A percentile compares a stretch with the other conserved stretches of the same genome.
These are phyloP conservation scores for Daldinia childiae DNA, from an alignment of 495 filamentous ascomycete species.

Conservation along the genomic window DNA sequence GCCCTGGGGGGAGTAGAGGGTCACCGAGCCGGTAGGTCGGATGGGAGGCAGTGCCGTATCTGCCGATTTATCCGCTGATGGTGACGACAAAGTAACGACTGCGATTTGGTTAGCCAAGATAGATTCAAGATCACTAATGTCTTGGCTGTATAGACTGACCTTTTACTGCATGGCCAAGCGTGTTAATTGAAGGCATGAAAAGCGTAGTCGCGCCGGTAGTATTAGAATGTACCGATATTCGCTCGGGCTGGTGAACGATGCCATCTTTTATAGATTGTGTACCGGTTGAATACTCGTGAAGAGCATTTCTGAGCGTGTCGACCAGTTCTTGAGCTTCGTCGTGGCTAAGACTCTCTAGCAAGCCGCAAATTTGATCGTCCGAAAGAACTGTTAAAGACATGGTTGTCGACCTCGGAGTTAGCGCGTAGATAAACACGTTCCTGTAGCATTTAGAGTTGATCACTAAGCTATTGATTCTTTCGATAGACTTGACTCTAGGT, in stretches of 20 bases:
- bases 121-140: slow-evolving; percentile 9
- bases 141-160: slow-evolving; percentile 43
- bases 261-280: slow-evolving; percentile 58
- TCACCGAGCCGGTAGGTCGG: slow-evolving; percentile 80
- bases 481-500: neutral
- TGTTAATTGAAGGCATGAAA: slow-evolving; percentile 84
- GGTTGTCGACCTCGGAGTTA: slow-evolving; percentile 17
- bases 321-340: slow-evolving; percentile 76
- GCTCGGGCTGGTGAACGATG: slow-evolving; percentile 75
- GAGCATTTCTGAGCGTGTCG: slow-evolving; percentile 71
- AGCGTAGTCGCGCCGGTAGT: slow-evolving; percentile 81
- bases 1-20: slow-evolving; percentile 71
- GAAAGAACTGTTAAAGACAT: slow-evolving; percentile 85
- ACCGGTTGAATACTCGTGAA: slow-evolving; percentile 84
- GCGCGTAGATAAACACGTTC: slow-evolving; percentile 9
- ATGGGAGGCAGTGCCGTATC: slow-evolving; percentile 52
- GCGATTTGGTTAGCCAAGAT: slow-evolving; percentile 13
- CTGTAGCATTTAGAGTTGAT: slow-evolving; percentile 5
- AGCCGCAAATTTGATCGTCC: slow-evolving; percentile 70
- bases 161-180: slow-evolving; percentile 60
- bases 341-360: slow-evolving; percentile 76
- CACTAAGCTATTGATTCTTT: neutral
- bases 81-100: slow-evolving; percentile 54
- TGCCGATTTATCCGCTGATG: slow-evolving; percentile 33
- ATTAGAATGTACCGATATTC: slow-evolving; percentile 71